Evolutionary conservation across 2,329 filamentous ascomycete species (phyloP).

Genomic region (Ophiostoma tasmaniense): DNA sequence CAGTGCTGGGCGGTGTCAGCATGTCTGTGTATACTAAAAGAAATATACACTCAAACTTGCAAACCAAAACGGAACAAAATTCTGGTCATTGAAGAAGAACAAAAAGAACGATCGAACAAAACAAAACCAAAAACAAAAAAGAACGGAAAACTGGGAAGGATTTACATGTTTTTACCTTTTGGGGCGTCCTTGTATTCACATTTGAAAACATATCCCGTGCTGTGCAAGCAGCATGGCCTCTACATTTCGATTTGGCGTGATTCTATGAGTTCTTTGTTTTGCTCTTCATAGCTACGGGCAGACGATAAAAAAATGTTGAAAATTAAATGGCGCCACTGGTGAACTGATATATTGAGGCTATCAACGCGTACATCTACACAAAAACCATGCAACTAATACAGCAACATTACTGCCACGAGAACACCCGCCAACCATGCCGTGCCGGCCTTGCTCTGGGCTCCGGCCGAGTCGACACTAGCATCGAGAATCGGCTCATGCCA

Average conservation of each 20-base stretch:
- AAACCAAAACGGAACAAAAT: background rate
- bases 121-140: background rate
- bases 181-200: conserved; percentile 11
- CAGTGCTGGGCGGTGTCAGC: background rate
- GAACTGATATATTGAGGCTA: no score
- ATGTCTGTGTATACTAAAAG: background rate
- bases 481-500: conserved; percentile 33
- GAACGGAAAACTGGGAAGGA: conserved; percentile 4
- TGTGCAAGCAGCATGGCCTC: conserved; percentile 9
- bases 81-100: background rate
- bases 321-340: background rate
- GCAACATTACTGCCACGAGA: background rate
- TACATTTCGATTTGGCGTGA: background rate
- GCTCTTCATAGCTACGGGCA: background rate
- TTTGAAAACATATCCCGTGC: conserved; percentile 8
- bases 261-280: background rate
- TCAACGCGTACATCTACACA: no score
- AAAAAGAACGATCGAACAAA: background rate
- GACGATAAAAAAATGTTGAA: background rate
- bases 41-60: background rate
- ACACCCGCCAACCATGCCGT: background rate
- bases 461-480: conserved; percentile 13
- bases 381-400: background rate
- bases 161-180: conserved; percentile 10
- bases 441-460: background rate